Conservation (phyloP, 1,139 yeast genomes). For the Yamadazyma atlantica region DNA sequence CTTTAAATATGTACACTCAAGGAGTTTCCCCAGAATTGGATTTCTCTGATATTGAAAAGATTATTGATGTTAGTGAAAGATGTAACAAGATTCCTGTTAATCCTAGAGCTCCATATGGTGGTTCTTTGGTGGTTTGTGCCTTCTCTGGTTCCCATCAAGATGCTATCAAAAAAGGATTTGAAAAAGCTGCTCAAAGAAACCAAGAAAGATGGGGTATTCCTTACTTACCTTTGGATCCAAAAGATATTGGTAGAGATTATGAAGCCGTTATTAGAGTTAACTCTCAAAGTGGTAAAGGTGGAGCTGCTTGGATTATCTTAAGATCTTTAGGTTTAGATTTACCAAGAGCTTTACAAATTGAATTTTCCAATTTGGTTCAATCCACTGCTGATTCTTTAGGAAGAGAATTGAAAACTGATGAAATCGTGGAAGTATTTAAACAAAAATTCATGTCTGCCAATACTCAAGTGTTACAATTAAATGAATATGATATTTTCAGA, state of each 20-base stretch:
- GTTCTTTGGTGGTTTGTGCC: constrained; percentile 94
- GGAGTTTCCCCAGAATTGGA: constrained; percentile 87
- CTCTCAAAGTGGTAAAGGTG: constrained; percentile 98
- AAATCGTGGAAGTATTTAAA: constrained; percentile 76
- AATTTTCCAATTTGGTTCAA: constrained; percentile 85
- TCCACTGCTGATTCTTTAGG: constrained; percentile 77
- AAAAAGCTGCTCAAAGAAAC: constrained; percentile 26
- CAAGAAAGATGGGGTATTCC: constrained; percentile 75
- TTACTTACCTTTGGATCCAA: constrained; percentile 93
- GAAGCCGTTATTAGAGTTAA: constrained; percentile 98
- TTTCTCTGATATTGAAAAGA: constrained; percentile 77
- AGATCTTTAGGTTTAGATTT: constrained; percentile 86
- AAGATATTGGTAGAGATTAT: constrained; percentile 93
- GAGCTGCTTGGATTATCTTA: constrained; percentile 96
- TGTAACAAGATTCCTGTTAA: constrained; percentile 95
- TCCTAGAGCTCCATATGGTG: constrained; percentile 95
- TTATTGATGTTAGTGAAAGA: constrained; percentile 85
- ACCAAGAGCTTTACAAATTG: constrained; percentile 89
- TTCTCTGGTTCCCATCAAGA: constrained; percentile 97
- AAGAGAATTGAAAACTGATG: constrained; percentile 77
- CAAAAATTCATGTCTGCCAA: constrained; percentile 58
- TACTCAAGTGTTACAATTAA: constrained; percentile 41
- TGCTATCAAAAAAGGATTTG: constrained; percentile 95
- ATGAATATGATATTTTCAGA: constrained; percentile 51
- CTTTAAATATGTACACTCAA: constrained; percentile 90